These are phyloP conservation scores for Colletotrichum kahawae DNA, from an alignment of 2,329 filamentous ascomycete genomes.

Conservation along the genomic window DNA sequence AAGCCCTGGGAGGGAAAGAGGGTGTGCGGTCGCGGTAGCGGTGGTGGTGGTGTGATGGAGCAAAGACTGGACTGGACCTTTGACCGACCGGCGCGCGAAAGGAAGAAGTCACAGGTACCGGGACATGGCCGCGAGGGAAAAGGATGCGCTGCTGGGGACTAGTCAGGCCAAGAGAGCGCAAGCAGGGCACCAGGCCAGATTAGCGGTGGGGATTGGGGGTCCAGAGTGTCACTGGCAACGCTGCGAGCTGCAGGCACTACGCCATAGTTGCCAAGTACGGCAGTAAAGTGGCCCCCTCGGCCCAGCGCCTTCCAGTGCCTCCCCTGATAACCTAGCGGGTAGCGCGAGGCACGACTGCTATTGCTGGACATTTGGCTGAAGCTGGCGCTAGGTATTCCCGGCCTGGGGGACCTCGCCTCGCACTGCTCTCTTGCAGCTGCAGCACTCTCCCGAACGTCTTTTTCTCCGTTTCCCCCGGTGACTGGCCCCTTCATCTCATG, in stretches of 20 bases:
- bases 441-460: neutral
- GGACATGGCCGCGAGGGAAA: neutral
- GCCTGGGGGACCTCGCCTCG: neutral
- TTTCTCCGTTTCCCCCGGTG: neutral
- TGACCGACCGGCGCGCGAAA: neutral
- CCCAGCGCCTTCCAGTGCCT: slow-evolving; percentile 1
- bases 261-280: slow-evolving; percentile 14
- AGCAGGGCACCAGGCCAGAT: slow-evolving; percentile 5
- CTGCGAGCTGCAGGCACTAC: neutral
- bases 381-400: slow-evolving; percentile 13
- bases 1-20: slow-evolving; percentile 15
- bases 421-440: neutral
- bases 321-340: slow-evolving; percentile 10
- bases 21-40: neutral
- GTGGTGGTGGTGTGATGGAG: slow-evolving; percentile 19
- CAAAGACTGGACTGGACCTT: slow-evolving; percentile 1
- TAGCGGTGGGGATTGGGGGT: slow-evolving; percentile 8
- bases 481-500: slow-evolving; percentile 12
- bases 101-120: slow-evolving; percentile 13
- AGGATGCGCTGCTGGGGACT: neutral
- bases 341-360: slow-evolving; percentile 8
- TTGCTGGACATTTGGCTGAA: neutral
- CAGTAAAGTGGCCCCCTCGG: neutral
- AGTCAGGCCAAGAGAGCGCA: slow-evolving; percentile 3
- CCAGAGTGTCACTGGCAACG: neutral